A percentile compares a stretch with the other conserved stretches of the same genome.
Conservation (phyloP, 306 rosid genomes). For the Abrus pulchellus region DNA sequence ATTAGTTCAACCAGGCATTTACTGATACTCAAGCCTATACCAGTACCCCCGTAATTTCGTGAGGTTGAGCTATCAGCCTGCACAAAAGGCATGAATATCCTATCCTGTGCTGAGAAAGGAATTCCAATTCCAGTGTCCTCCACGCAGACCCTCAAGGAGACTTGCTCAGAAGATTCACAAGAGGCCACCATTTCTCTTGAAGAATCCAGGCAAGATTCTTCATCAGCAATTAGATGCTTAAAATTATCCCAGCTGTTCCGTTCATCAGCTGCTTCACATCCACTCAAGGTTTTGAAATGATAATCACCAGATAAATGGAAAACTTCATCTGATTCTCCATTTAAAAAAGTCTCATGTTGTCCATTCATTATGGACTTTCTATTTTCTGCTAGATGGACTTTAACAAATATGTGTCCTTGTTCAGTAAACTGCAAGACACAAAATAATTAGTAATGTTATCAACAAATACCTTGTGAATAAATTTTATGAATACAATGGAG, state of each 20-base stretch:
- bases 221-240: constrained; percentile 63
- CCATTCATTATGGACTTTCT: constrained; percentile 54
- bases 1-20: constrained; percentile 92
- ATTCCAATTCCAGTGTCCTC: constrained; percentile 97
- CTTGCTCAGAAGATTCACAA: constrained; percentile 59
- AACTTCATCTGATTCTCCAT: constrained; percentile 67
- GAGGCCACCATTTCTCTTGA: constrained; percentile 41
- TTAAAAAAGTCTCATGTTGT: constrained; percentile 56
- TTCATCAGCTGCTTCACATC: constrained; percentile 85
- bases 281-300: constrained; percentile 78
- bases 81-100: constrained; percentile 91
- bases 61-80: constrained; percentile 97
- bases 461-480: constrained; percentile 31
- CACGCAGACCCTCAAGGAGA: constrained; percentile 78
- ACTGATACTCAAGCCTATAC: constrained; percentile 94
- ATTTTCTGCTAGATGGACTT: constrained; percentile 75
- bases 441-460: constrained; percentile 39
- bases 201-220: constrained; percentile 58
- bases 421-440: constrained; percentile 80
- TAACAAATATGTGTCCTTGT: constrained; percentile 87
- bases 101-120: constrained; percentile 77
- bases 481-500: background rate
- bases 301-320: constrained; percentile 50
- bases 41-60: constrained; percentile 92
- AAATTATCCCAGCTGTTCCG: constrained; percentile 81